These are phyloP conservation scores for Gracilaria vermiculophylla DNA, from an alignment of 23 red algal species.

Conservation along the genomic window DNA sequence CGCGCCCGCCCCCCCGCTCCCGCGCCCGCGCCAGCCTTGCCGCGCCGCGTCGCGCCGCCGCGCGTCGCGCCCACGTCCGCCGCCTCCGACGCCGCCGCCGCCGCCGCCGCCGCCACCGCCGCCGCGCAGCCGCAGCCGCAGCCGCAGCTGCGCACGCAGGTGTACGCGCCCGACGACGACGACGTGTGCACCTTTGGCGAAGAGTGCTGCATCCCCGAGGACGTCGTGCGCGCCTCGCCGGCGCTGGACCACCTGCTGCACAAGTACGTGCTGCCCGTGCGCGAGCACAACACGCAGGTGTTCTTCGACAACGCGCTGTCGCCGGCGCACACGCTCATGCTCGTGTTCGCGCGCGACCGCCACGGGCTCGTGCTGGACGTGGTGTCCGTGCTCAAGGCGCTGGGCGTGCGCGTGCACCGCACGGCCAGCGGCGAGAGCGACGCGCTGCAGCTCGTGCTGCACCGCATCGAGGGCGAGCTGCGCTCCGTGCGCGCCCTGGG, in stretches of 20 bases:
- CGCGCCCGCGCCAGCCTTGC: background rate
- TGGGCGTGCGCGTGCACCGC: constrained; percentile 47
- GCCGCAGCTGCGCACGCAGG: constrained; percentile 13
- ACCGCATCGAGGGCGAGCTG: constrained; percentile 64
- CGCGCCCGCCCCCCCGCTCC: background rate
- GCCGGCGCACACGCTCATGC: constrained; percentile 36
- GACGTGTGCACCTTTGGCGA: constrained; percentile 55
- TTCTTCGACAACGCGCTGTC: constrained; percentile 70
- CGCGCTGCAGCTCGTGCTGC: constrained; percentile 35
- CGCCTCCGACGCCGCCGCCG: background rate
- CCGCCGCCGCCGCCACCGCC: background rate
- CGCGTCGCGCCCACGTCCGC: background rate
- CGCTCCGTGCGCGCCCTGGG: constrained; percentile 30
- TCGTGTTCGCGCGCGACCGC: constrained; percentile 60
- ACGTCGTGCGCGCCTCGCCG: constrained; percentile 19
- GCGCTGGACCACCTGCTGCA: constrained; percentile 8
- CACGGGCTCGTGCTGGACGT: constrained; percentile 69
- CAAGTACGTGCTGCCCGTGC: constrained; percentile 82
- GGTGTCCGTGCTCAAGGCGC: constrained; percentile 67
- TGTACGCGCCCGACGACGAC: constrained; percentile 57
- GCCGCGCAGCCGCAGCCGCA: background rate
- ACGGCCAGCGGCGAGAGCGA: constrained; percentile 35
- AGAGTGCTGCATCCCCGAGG: constrained; percentile 41
- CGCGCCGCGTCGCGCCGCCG: background rate
- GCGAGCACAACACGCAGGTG: constrained; percentile 68